Evolutionary conservation across 306 rosid species (phyloP).

Genomic region (Lablab purpureus): DNA sequence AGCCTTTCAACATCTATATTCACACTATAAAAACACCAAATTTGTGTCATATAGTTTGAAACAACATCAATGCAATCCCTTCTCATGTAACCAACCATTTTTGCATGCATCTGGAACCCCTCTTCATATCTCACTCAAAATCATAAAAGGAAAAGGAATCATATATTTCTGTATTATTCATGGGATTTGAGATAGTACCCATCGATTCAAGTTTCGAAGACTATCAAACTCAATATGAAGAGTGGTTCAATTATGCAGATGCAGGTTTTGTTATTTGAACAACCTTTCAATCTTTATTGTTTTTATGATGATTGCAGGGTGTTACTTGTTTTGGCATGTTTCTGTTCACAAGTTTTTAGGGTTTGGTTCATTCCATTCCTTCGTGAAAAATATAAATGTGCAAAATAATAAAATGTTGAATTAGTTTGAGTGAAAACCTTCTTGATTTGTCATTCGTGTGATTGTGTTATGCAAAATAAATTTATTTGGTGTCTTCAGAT

Average conservation of each 20-base stretch:
- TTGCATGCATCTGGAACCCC: slow-evolving; percentile 22
- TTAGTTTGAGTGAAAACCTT: background rate
- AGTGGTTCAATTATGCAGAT: slow-evolving; percentile 90
- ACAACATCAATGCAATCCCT: slow-evolving; percentile 2
- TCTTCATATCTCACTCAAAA: background rate
- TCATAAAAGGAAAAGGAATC: background rate
- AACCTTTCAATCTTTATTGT: background rate
- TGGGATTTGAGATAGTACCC: slow-evolving; percentile 72
- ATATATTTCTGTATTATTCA: slow-evolving; percentile 7
- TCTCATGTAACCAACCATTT: slow-evolving; percentile 1
- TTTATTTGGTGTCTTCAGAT: slow-evolving; percentile 54
- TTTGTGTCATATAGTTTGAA: slow-evolving; percentile 19
- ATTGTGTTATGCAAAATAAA: background rate
- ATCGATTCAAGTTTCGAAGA: slow-evolving; percentile 63
- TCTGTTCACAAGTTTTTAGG: no score
- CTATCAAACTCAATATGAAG: slow-evolving; percentile 63
- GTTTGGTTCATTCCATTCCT: no score
- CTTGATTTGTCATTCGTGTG: background rate
- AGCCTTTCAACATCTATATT: background rate
- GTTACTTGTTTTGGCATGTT: no score
- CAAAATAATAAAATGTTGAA: no score
- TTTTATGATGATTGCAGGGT: background rate
- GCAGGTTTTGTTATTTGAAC: slow-evolving; percentile 59
- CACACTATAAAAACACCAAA: background rate
- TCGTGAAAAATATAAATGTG: no score